Conservation (phyloP, 208 protist species). For the Crithidia sp. region DNA sequence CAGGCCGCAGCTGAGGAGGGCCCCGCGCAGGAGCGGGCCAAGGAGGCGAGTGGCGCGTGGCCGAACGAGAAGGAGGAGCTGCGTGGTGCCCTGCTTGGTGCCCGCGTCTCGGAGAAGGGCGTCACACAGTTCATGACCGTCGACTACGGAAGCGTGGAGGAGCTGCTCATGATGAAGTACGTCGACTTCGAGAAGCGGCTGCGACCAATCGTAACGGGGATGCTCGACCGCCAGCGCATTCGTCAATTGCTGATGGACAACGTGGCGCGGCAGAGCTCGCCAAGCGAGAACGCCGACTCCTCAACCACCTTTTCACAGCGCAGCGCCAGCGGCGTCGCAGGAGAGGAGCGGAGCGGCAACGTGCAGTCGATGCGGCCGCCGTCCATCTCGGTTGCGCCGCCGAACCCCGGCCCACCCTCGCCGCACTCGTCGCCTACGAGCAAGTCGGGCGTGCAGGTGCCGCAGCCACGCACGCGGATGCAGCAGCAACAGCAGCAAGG, state of each 20-base stretch:
- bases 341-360: constrained; percentile 2
- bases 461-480: constrained; percentile 70
- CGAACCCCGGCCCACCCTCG: constrained; percentile 16
- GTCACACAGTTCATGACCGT: constrained; percentile 23
- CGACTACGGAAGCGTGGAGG: constrained; percentile 18
- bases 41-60: constrained; percentile 14
- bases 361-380: constrained; percentile 2
- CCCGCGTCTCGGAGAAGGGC: constrained; percentile 30
- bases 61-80: constrained; percentile 41
- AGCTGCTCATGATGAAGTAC: constrained; percentile 33
- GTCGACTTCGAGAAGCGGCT: constrained; percentile 32
- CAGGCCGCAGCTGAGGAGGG: constrained; percentile 13
- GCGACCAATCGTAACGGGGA: constrained; percentile 19
- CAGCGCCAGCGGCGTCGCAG: not conserved
- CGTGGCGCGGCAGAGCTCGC: not conserved
- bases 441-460: constrained; percentile 50
- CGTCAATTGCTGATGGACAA: constrained; percentile 19
- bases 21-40: constrained; percentile 1
- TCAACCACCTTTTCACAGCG: not conserved
- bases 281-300: constrained; percentile 5
- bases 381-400: constrained; percentile 9
- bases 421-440: constrained; percentile 26
- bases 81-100: constrained; percentile 26
- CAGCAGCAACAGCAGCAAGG: constrained; percentile 45
- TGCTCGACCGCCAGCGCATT: constrained; percentile 38